phyloP scores from a whole-genome alignment of 352 stramenopile species.

The Thalassiosira allenii region DNA sequence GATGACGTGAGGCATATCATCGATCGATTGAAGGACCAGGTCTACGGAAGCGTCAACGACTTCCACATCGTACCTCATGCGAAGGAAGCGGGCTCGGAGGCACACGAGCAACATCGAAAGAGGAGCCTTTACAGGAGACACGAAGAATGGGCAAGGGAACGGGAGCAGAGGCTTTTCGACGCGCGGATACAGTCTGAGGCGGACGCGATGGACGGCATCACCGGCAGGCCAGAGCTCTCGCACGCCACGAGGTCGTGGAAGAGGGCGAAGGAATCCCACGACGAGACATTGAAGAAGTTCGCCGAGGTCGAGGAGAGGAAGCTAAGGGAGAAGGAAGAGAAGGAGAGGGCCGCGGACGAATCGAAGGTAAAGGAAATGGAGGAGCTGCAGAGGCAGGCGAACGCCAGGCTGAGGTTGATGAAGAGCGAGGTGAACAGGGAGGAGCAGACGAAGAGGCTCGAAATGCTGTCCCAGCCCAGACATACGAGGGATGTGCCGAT shows the following conservation, averaged over 20 bases:
- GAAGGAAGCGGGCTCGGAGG: background rate
- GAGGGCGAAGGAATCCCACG: slow-evolving; percentile 53
- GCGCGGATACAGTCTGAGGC: slow-evolving; percentile 34
- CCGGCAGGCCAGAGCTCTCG: slow-evolving; percentile 36
- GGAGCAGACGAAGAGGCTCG: slow-evolving; percentile 46
- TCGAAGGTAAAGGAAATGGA: slow-evolving; percentile 31
- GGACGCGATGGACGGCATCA: slow-evolving; percentile 39
- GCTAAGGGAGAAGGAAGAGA: slow-evolving; percentile 30
- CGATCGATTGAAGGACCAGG: slow-evolving; percentile 42
- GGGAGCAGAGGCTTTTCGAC: slow-evolving; percentile 46
- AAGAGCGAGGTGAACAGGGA: slow-evolving; percentile 39
- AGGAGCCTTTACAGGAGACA: slow-evolving; percentile 38
- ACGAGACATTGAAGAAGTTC: slow-evolving; percentile 37
- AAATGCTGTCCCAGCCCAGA: slow-evolving; percentile 38
- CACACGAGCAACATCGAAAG: slow-evolving; percentile 6
- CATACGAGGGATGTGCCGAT: slow-evolving; percentile 10
- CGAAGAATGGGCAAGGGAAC: slow-evolving; percentile 42
- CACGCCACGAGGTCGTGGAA: slow-evolving; percentile 48
- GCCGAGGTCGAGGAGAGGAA: slow-evolving; percentile 38
- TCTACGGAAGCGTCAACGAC: slow-evolving; percentile 36
- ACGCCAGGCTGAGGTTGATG: slow-evolving; percentile 24
- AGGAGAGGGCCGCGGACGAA: slow-evolving; percentile 33
- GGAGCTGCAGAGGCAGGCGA: slow-evolving; percentile 34
- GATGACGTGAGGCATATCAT: slow-evolving; percentile 41
- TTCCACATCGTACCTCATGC: slow-evolving; percentile 11